Evolutionary conservation across 345 rosid species (phyloP).

Genomic region (Murraya koenigii): DNA sequence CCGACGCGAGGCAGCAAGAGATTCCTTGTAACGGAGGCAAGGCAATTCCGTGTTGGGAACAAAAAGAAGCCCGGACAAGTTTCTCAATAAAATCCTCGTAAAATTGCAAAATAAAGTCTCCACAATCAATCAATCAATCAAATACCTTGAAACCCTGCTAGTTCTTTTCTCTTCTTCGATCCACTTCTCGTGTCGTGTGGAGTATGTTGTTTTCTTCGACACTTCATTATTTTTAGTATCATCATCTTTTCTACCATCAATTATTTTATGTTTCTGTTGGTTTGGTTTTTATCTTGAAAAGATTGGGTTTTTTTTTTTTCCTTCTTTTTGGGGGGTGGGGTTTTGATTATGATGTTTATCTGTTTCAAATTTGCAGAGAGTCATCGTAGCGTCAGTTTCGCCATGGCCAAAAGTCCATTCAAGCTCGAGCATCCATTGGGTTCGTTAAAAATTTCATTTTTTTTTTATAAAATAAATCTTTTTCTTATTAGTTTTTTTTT

Average conservation of each 20-base stretch:
- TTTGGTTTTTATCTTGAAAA: not conserved
- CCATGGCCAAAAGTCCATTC: conserved; percentile 69
- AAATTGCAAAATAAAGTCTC: not conserved
- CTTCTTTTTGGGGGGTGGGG: not conserved
- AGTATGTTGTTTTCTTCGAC: conserved; percentile 27
- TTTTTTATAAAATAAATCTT: not conserved
- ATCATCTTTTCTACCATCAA: not conserved
- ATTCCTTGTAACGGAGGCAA: conserved; percentile 14
- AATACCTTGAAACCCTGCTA: conserved; percentile 14
- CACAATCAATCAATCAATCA: conserved; percentile 13
- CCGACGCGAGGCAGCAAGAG: not conserved
- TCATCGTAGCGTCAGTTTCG: conserved; percentile 15
- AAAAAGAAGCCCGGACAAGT: conserved; percentile 21
- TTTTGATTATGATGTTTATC: conserved; percentile 33
- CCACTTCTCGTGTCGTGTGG: conserved; percentile 21
- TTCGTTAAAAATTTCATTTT: conserved; percentile 18
- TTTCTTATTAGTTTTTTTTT: too few species aligned
- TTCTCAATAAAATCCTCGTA: not conserved
- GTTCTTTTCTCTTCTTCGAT: not conserved
- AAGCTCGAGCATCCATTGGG: conserved; percentile 70
- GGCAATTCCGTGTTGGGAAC: conserved; percentile 34
- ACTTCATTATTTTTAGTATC: not conserved
- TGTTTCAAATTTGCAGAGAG: conserved; percentile 51
- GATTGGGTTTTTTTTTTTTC: not conserved
- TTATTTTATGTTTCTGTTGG: not conserved